Conservation (phyloP, 208 protist genomes). For the Herpetomonas muscarum region DNA sequence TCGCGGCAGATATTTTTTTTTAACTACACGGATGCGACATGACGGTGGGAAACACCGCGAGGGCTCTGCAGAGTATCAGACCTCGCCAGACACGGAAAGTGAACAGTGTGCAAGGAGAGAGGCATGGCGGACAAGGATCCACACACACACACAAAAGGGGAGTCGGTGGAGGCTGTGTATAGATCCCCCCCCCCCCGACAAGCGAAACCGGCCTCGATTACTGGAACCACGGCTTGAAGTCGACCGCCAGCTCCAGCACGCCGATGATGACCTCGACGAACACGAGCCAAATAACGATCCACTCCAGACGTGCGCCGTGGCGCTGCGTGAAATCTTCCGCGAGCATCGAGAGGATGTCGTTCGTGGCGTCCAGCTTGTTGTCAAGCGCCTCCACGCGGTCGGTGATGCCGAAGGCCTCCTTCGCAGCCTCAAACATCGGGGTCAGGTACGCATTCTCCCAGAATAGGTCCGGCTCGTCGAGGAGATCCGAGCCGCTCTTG, state of each 20-base stretch:
- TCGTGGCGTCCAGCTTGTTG: constrained; percentile 71
- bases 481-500: constrained; percentile 74
- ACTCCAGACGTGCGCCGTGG: constrained; percentile 68
- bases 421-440: constrained; percentile 71
- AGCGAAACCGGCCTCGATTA: background rate
- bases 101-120: background rate
- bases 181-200: no score
- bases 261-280: constrained; percentile 82
- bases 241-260: constrained; percentile 54
- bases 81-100: no score
- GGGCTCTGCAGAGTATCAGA: no score
- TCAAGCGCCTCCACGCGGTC: constrained; percentile 67
- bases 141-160: background rate
- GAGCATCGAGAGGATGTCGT: constrained; percentile 76
- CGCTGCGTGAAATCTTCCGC: constrained; percentile 76
- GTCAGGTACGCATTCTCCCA: constrained; percentile 82
- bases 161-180: no score
- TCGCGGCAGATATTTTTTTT: no score
- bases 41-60: no score
- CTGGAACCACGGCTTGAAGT: constrained; percentile 51
- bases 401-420: constrained; percentile 64
- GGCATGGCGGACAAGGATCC: background rate
- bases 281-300: constrained; percentile 84
- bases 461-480: constrained; percentile 81
- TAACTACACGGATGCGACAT: no score